Conservation (phyloP, 83 land plant genomes). For the Isoetes engelmannii region DNA sequence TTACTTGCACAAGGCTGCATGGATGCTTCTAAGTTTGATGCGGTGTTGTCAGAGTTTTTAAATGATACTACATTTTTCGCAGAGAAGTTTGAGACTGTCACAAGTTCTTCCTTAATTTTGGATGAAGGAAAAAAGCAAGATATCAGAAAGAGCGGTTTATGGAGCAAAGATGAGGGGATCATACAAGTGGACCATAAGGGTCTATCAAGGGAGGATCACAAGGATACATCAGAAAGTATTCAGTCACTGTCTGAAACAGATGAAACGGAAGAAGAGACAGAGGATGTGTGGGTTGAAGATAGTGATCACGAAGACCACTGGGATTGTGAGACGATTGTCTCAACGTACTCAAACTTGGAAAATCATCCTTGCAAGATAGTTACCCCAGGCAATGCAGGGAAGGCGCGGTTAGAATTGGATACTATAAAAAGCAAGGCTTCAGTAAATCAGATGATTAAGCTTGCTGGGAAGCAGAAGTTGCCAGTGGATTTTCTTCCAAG, state of each 20-base stretch:
- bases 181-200: not conserved
- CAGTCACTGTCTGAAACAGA: not conserved
- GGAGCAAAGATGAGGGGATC: not conserved
- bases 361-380: constrained; percentile 85
- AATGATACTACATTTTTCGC: constrained; percentile 32
- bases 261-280: constrained; percentile 29
- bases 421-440: constrained; percentile 22
- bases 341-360: constrained; percentile 82
- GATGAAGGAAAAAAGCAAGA: not conserved
- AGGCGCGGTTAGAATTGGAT: constrained; percentile 32
- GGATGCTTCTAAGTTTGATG: constrained; percentile 45
- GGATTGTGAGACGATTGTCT: constrained; percentile 92
- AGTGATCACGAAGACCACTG: constrained; percentile 65
- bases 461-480: constrained; percentile 64
- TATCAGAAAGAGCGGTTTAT: not conserved
- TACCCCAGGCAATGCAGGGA: constrained; percentile 44
- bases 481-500: constrained; percentile 63
- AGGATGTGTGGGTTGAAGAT: constrained; percentile 51
- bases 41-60: constrained; percentile 44
- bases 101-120: constrained; percentile 31
- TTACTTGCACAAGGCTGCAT: constrained; percentile 41
- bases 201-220: not conserved
- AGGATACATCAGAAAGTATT: constrained; percentile 20
- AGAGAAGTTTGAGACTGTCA: constrained; percentile 39
- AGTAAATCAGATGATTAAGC: constrained; percentile 39